Base-by-base conservation (phyloP, 2,329 filamentous ascomycete genomes). In the Coleophoma cylindrospora region DNA sequence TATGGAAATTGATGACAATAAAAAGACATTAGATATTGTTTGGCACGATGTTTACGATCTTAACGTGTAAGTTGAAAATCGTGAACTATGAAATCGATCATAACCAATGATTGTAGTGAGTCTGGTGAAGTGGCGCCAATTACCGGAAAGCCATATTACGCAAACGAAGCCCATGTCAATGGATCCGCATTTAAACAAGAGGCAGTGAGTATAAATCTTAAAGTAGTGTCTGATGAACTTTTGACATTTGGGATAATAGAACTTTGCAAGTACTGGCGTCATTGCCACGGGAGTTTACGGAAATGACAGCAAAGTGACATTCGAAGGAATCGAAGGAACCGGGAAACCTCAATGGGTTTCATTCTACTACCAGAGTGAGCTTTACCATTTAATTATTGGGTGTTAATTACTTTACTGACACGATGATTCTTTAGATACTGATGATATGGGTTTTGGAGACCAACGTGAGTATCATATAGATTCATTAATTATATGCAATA, bases 21-120 rank as follows among this genome's bases (percentile, higher is more conserved):
- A 73, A 58, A 78, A 79, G 53, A 70, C 70, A 0, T 68, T 81
- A 3, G 58, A 71, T 3, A 49, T 80, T 0, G 68, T 71, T 13
- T 80, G 78, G 78, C 65, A 79, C 50, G 77, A 81, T 50, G 66
- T 81, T 7, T 81, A 80, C 49, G 77, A 81, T 51, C 65, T 81
- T 0, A 62, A 81, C 49, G 72, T 79, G 61, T 66, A 58, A 19
- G 56, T 52, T 10, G 2, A 2, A 4, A 36, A 17, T 33, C 13
- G 12, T 17, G 15, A 38, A n/a, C 36, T 17, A 9, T 9, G 12
- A 27, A 27, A 7, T 27, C 19, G 7, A 10, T 6, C 14, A 40
- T 14, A 4, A 13, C 50, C 6, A 52, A 45, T 45, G 48, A 49
- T 38, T 34, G 3, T 13, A 62, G 57, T 17, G 68, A 74, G 64